Conservation (phyloP, 2,329 filamentous ascomycete species). For the Knoxdaviesia capensis region DNA sequence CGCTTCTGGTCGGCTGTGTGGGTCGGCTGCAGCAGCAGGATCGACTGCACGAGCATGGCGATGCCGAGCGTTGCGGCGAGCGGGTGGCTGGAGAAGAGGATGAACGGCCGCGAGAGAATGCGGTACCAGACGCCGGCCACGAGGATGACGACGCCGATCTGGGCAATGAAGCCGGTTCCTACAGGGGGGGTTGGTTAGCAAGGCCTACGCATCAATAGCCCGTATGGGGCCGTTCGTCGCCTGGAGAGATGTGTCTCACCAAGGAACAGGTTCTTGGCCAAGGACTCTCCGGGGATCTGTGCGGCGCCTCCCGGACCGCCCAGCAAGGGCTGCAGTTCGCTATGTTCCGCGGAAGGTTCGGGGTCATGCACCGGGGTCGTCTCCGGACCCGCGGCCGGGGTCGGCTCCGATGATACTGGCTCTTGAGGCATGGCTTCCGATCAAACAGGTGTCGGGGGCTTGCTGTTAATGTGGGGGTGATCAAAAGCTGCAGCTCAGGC, state of each 20-base stretch:
- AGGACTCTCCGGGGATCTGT: conserved; percentile 41
- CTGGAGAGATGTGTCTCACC: conserved; percentile 28
- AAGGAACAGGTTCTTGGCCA: conserved; percentile 52
- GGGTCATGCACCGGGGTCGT: too few relatives aligned
- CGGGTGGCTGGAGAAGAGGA: conserved; percentile 78
- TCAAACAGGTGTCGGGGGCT: too few relatives aligned
- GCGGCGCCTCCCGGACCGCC: conserved; percentile 48
- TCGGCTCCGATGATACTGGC: too few relatives aligned
- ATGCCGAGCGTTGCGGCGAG: conserved; percentile 49
- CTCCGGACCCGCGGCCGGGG: too few relatives aligned
- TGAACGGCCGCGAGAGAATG: conserved; percentile 48
- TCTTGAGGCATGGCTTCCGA: too few relatives aligned
- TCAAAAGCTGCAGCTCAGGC: too few relatives aligned
- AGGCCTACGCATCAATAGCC: conserved; percentile 1
- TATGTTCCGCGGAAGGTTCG: conserved; percentile 7
- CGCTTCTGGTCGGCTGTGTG: conserved; percentile 56
- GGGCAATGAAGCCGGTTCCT: conserved; percentile 70
- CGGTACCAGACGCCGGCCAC: conserved; percentile 57
- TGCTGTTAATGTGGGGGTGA: too few relatives aligned
- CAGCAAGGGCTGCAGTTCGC: conserved; percentile 23
- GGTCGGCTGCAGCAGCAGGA: conserved; percentile 77
- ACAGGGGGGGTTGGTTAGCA: conserved; percentile 2
- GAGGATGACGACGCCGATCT: conserved; percentile 59
- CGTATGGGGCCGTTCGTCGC: neutral
- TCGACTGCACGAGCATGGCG: conserved; percentile 56